phyloP scores from a whole-genome alignment of 1,139 yeast species.

The Suhomyces yuchorum region DNA sequence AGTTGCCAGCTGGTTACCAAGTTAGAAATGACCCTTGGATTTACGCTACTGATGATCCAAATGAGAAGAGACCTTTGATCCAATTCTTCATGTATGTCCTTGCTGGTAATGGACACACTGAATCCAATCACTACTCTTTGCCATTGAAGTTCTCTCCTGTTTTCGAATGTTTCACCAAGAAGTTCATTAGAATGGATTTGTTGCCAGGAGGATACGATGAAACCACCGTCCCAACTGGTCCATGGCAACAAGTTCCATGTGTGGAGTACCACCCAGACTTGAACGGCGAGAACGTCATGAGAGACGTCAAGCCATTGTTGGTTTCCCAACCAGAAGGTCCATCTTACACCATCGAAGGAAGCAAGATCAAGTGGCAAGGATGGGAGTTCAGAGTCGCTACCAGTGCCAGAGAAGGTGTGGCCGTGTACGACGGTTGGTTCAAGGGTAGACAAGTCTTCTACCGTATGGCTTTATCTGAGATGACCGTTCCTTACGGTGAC shows the following conservation, averaged over 20 bases:
- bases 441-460: constrained; percentile 82
- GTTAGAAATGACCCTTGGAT: constrained; percentile 86
- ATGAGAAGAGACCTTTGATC: constrained; percentile 61
- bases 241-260: constrained; percentile 61
- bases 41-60: constrained; percentile 74
- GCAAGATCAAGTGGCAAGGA: constrained; percentile 80
- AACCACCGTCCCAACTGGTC: constrained; percentile 57
- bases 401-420: constrained; percentile 83
- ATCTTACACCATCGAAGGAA: constrained; percentile 65
- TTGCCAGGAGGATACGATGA: constrained; percentile 75
- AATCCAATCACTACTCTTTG: constrained; percentile 81
- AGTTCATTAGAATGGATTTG: constrained; percentile 76
- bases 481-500: constrained; percentile 93
- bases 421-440: constrained; percentile 72
- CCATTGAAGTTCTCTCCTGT: constrained; percentile 85
- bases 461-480: constrained; percentile 78
- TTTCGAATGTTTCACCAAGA: constrained; percentile 64
- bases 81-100: constrained; percentile 81
- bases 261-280: constrained; percentile 78
- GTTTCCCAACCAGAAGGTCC: constrained; percentile 87
- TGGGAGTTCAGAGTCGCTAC: constrained; percentile 83
- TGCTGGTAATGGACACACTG: constrained; percentile 67
- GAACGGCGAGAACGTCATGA: constrained; percentile 53
- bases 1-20: constrained; percentile 54
- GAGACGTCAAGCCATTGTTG: constrained; percentile 76